Percentiles rank a stretch among this genome's conserved stretches.
Evolutionary conservation across 257 asterid genomes (phyloP).

Genomic region (Solanum sparsipilum): DNA sequence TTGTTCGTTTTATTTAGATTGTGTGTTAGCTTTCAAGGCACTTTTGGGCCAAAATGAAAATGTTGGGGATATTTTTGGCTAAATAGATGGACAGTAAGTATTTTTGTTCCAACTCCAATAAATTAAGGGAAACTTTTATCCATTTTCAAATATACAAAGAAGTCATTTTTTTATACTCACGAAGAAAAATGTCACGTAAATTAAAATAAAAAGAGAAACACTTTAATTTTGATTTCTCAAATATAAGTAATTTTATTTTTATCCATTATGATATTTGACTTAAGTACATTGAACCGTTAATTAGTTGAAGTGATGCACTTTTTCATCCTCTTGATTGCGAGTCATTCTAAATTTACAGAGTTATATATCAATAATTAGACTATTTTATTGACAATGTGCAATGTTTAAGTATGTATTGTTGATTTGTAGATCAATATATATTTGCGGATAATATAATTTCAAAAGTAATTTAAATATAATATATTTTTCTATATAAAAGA

Average conservation of each 20-base stretch:
- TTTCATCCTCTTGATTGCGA: background rate
- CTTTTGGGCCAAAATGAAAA: background rate
- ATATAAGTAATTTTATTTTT: background rate
- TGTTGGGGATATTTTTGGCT: background rate
- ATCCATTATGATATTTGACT: background rate
- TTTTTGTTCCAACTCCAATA: background rate
- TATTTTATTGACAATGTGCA: background rate
- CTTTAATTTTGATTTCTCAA: background rate
- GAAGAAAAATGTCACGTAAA: background rate
- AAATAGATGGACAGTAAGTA: background rate
- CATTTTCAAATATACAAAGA: too few relatives aligned
- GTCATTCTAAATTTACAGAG: background rate
- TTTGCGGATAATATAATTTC: background rate
- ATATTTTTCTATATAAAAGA: too few relatives aligned
- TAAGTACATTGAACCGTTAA: background rate
- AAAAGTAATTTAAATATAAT: too few relatives aligned
- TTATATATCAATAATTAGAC: background rate
- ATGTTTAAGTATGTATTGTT: background rate
- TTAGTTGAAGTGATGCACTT: background rate
- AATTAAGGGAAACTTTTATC: background rate
- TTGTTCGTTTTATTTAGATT: background rate
- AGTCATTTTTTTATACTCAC: background rate
- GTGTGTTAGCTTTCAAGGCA: background rate
- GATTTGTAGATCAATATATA: background rate
- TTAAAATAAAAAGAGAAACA: too few relatives aligned